Conservation (phyloP, 306 rosid species). For the Casuarina cunninghamiana region DNA sequence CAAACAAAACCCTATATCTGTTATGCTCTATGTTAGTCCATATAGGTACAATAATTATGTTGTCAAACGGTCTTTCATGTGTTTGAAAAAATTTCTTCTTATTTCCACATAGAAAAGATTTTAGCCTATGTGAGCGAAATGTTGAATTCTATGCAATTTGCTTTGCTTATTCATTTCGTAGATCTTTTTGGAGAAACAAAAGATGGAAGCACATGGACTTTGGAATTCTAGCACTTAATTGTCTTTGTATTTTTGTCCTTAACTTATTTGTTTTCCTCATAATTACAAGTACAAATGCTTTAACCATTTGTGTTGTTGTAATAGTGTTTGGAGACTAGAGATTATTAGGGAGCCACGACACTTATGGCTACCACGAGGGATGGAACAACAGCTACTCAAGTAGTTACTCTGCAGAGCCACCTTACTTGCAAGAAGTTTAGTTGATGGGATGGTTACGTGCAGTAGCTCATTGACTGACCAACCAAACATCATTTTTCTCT, state of each 20-base stretch:
- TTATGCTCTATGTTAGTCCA: conserved; percentile 98
- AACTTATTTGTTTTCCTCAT: conserved; percentile 97
- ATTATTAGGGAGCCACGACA: no score
- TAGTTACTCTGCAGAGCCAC: no score
- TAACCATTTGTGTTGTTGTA: conserved; percentile 97
- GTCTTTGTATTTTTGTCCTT: conserved; percentile 92
- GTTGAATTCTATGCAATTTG: conserved; percentile 61
- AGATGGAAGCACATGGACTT: conserved; percentile 74
- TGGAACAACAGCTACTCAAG: no score
- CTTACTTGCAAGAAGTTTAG: no score
- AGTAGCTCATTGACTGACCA: no score
- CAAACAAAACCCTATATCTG: conserved; percentile 83
- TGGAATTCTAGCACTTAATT: conserved; percentile 87
- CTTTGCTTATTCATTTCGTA: conserved; percentile 88
- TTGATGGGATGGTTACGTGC: no score
- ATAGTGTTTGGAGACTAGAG: conserved; percentile 37
- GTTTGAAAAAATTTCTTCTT: conserved; percentile 5
- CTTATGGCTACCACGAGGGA: no score
- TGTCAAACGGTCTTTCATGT: conserved; percentile 10
- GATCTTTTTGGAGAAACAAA: conserved; percentile 88
- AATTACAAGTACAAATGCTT: conserved; percentile 90
- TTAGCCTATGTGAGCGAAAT: conserved; percentile 23
- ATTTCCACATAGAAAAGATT: conserved; percentile 7
- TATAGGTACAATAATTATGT: conserved; percentile 65
- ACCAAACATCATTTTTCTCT: no score